These are phyloP conservation scores for Streptanthus diversifolius DNA, from an alignment of 345 rosid species.

Conservation along the genomic window DNA sequence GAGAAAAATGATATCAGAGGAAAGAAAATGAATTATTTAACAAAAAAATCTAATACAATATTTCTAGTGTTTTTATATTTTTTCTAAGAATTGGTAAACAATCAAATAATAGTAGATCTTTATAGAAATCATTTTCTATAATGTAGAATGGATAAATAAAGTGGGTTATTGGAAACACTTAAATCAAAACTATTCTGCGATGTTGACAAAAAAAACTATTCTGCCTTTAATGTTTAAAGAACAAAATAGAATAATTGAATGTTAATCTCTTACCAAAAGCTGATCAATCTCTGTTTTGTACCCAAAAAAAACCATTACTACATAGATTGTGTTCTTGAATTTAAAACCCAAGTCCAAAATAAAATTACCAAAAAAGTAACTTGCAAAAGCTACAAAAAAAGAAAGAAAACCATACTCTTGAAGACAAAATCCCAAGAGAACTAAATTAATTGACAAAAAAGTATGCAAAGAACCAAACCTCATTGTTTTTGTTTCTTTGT, in stretches of 20 bases:
- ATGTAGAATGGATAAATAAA: no score
- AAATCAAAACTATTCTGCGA: not conserved
- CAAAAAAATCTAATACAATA: no score
- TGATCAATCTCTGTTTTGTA: conserved; percentile 2
- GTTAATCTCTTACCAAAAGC: not conserved
- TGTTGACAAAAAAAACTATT: not conserved
- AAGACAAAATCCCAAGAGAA: not conserved
- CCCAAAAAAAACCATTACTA: not conserved
- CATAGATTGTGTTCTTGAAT: conserved; percentile 2
- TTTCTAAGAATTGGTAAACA: no score
- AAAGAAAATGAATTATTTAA: no score
- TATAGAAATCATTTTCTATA: no score
- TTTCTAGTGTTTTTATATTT: no score
- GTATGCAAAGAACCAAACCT: conserved; percentile 8
- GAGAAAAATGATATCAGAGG: no score
- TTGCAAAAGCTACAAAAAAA: not conserved
- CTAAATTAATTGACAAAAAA: not conserved
- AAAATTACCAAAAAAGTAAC: not conserved
- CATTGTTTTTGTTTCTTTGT: not conserved
- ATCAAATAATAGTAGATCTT: no score
- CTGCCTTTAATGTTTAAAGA: not conserved
- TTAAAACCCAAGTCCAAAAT: not conserved
- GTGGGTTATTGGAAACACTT: not conserved
- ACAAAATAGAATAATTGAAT: not conserved
- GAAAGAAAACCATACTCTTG: not conserved